A percentile compares a stretch with the other conserved stretches of the same genome.
Evolutionary conservation across 306 rosid genomes (phyloP).

Genomic region (Hylodesmum podocarpum): DNA sequence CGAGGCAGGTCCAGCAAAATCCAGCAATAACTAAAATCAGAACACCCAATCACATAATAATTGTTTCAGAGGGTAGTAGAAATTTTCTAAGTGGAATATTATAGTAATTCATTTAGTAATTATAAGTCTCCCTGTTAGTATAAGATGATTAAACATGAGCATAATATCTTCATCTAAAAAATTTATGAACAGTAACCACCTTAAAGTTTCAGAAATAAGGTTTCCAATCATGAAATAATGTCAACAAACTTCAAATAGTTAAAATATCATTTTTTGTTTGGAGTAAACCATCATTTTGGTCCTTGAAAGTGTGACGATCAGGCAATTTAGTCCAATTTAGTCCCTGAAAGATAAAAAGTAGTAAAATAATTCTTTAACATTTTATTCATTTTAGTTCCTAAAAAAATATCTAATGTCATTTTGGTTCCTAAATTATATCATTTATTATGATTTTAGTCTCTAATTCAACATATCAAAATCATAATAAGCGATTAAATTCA

Average conservation of each 20-base stretch:
- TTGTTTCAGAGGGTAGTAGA: constrained; percentile 5
- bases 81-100: background rate
- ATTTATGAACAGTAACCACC: background rate
- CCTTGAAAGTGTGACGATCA: no score
- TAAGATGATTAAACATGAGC: constrained; percentile 9
- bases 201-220: constrained; percentile 10
- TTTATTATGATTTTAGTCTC: no score
- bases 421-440: no score
- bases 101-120: constrained; percentile 16
- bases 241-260: constrained; percentile 6
- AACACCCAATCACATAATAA: constrained; percentile 21
- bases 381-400: no score
- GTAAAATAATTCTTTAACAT: no score
- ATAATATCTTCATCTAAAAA: background rate
- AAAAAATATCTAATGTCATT: no score
- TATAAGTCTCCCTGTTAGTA: background rate
- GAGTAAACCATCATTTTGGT: no score
- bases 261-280: background rate
- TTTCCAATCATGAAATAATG: background rate
- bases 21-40: constrained; percentile 61
- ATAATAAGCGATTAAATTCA: no score
- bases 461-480: no score
- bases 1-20: constrained; percentile 92
- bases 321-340: no score
- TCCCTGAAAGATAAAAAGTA: no score